Conservation (phyloP, 257 asterid species). For the Fraxinus pennsylvanica region DNA sequence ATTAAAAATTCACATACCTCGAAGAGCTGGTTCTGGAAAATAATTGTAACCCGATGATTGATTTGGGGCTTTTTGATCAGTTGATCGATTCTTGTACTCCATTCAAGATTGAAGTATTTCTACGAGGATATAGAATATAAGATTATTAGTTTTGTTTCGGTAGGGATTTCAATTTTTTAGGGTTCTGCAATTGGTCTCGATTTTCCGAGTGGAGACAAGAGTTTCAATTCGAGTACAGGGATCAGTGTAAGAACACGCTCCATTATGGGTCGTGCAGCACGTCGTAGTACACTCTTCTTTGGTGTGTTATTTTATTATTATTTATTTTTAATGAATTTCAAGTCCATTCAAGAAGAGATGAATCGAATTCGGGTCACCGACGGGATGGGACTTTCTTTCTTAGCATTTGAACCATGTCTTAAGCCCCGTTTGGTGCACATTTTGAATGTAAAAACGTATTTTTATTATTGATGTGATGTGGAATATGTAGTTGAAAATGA, state of each 20-base stretch:
- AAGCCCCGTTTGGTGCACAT: no score
- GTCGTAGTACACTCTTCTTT: not conserved
- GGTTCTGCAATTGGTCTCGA: not conserved
- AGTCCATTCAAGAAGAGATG: no score
- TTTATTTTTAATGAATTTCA: no score
- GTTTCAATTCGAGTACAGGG: not conserved
- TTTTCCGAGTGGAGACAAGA: not conserved
- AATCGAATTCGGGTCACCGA: no score
- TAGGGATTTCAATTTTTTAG: not conserved
- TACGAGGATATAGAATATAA: not conserved
- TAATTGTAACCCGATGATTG: conserved; percentile 21
- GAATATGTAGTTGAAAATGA: no score
- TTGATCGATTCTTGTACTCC: conserved; percentile 30
- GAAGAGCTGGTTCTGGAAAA: conserved; percentile 31
- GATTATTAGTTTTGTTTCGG: not conserved
- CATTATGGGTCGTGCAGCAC: not conserved
- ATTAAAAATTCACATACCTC: conserved; percentile 30
- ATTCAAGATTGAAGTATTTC: conserved; percentile 12
- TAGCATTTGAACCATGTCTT: no score
- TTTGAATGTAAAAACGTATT: no score
- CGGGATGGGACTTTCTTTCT: no score
- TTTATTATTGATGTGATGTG: no score
- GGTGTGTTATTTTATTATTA: no score
- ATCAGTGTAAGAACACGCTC: not conserved
- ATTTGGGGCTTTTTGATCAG: conserved; percentile 20